Percentiles rank a stretch among this genome's conserved stretches.
Evolutionary conservation across 2,329 filamentous ascomycete species (phyloP).

Genomic region (Monascus ruber): DNA sequence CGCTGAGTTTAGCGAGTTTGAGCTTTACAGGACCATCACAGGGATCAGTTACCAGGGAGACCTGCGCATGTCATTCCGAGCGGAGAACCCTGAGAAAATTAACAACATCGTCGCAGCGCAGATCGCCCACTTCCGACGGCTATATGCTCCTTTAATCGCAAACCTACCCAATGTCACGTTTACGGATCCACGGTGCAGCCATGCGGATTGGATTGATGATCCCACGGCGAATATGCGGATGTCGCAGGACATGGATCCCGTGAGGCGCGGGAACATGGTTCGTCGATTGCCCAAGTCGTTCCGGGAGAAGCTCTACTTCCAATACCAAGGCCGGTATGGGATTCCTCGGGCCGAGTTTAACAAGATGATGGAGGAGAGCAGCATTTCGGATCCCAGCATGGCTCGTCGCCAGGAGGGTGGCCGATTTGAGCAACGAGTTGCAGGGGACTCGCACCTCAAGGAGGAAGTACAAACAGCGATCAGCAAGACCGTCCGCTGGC

Average conservation of each 20-base stretch:
- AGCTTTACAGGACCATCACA: conserved; percentile 84
- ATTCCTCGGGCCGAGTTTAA: conserved; percentile 78
- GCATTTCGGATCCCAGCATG: conserved; percentile 52
- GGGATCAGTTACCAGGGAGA: conserved; percentile 91
- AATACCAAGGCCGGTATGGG: conserved; percentile 81
- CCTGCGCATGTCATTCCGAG: conserved; percentile 83
- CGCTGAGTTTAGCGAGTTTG: conserved; percentile 68
- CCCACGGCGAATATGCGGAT: conserved; percentile 55
- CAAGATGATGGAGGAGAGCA: conserved; percentile 66
- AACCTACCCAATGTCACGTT: conserved; percentile 83
- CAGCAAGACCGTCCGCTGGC: conserved; percentile 82
- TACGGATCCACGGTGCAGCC: conserved; percentile 49
- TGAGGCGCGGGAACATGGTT: conserved; percentile 91
- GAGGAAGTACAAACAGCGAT: conserved; percentile 65
- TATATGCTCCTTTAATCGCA: conserved; percentile 82
- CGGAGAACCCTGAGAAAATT: conserved; percentile 86
- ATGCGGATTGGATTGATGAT: conserved; percentile 53
- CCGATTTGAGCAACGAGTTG: conserved; percentile 77
- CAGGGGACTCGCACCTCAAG: conserved; percentile 56
- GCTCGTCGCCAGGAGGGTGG: conserved; percentile 68
- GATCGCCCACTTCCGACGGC: conserved; percentile 75
- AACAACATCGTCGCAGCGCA: conserved; percentile 89
- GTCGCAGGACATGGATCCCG: conserved; percentile 82
- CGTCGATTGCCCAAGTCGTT: conserved; percentile 78
- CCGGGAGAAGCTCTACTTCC: conserved; percentile 81